These are phyloP conservation scores for Fusarium sp. DNA, from an alignment of 2,329 filamentous ascomycete species.

Conservation along the genomic window DNA sequence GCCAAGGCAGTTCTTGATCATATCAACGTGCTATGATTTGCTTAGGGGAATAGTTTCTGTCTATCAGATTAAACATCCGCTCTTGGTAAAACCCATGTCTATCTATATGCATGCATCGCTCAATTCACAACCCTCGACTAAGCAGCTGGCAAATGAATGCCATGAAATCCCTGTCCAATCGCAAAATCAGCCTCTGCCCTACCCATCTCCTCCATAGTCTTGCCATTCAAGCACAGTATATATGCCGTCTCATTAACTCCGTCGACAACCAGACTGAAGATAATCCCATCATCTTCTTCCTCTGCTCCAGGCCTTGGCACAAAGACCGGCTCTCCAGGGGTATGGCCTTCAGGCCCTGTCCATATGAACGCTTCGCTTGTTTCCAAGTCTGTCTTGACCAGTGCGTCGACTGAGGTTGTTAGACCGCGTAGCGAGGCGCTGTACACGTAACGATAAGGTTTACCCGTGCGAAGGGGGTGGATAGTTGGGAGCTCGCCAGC, in stretches of 20 bases:
- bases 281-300: slow-evolving; percentile 70
- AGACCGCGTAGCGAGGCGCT: slow-evolving; percentile 64
- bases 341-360: slow-evolving; percentile 67
- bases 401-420: slow-evolving; percentile 68
- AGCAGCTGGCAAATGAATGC: slow-evolving; percentile 54
- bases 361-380: slow-evolving; percentile 65
- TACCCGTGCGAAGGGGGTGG: slow-evolving; percentile 65
- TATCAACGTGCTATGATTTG: background rate
- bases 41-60: background rate
- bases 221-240: slow-evolving; percentile 71
- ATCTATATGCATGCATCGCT: background rate
- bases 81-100: background rate
- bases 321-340: slow-evolving; percentile 76
- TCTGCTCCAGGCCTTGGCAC: slow-evolving; percentile 56
- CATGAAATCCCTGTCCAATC: slow-evolving; percentile 74
- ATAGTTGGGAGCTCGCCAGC: slow-evolving; percentile 73
- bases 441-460: slow-evolving; percentile 69
- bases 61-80: background rate
- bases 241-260: slow-evolving; percentile 69
- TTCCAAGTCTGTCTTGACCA: slow-evolving; percentile 72
- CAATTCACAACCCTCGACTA: background rate
- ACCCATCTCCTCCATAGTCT: slow-evolving; percentile 70
- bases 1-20: too few relatives aligned
- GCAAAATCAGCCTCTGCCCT: slow-evolving; percentile 70
- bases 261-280: slow-evolving; percentile 72